Percentiles rank a stretch among this genome's conserved stretches.
Conservation (phyloP, 352 stramenopile species). For the Hyaloperonospora brassicae region DNA sequence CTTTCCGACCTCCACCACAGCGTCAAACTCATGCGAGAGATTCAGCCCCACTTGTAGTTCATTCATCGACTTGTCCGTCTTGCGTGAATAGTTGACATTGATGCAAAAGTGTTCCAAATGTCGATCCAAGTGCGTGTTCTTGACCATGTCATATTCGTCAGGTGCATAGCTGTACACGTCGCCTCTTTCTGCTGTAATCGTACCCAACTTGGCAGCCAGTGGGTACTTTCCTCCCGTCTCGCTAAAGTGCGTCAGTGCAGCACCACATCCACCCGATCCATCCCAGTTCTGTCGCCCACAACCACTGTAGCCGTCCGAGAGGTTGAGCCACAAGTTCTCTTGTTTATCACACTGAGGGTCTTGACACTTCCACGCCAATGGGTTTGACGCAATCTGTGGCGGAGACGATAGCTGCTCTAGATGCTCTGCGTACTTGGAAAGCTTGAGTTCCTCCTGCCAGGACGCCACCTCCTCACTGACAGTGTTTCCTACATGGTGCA, state of each 20-base stretch:
- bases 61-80: slow-evolving; percentile 98
- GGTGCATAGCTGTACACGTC: slow-evolving; percentile 98
- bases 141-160: slow-evolving; percentile 96
- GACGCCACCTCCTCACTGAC: slow-evolving; percentile 71
- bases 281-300: slow-evolving; percentile 93
- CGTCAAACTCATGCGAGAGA: slow-evolving; percentile 96
- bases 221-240: slow-evolving; percentile 91
- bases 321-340: slow-evolving; percentile 99
- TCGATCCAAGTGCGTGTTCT: slow-evolving; percentile 90
- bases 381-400: slow-evolving; percentile 63
- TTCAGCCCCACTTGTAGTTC: slow-evolving; percentile 97
- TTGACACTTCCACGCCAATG: slow-evolving; percentile 72
- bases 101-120: slow-evolving; percentile 95
- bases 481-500: slow-evolving; percentile 67
- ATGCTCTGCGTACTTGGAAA: slow-evolving; percentile 70
- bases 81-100: slow-evolving; percentile 88
- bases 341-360: slow-evolving; percentile 92
- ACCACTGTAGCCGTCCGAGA: slow-evolving; percentile 87
- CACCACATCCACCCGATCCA: slow-evolving; percentile 92
- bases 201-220: slow-evolving; percentile 97
- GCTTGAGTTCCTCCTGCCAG: slow-evolving; percentile 77
- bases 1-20: slow-evolving; percentile 94
- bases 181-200: slow-evolving; percentile 91
- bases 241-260: slow-evolving; percentile 93
- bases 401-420: slow-evolving; percentile 55